phyloP scores from a whole-genome alignment of 805 yeast species.

The Saccharomyces mikatae region DNA sequence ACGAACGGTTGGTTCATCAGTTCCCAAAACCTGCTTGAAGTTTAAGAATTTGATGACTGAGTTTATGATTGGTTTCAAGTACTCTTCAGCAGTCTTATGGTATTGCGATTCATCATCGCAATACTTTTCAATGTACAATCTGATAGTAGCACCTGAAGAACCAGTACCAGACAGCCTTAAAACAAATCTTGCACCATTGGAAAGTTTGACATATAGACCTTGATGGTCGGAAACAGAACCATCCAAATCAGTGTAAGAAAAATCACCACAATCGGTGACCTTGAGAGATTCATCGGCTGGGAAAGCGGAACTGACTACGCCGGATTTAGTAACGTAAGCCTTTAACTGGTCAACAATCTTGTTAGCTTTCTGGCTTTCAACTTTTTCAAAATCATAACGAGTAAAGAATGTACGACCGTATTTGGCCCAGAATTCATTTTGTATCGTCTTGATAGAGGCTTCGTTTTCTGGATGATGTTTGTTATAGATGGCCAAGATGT shows the following conservation, averaged over 20 bases:
- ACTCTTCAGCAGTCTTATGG: conserved; percentile 53
- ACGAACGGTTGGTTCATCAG: conserved; percentile 81
- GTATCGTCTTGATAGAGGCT: conserved; percentile 72
- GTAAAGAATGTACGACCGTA: conserved; percentile 96
- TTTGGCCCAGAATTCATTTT: conserved; percentile 77
- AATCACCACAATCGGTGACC: conserved; percentile 77
- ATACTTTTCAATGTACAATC: conserved; percentile 85
- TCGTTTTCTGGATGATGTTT: conserved; percentile 46
- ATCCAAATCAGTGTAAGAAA: conserved; percentile 88
- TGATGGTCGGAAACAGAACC: conserved; percentile 84
- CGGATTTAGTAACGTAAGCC: conserved; percentile 30
- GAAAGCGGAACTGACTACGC: conserved; percentile 46
- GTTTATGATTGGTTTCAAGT: conserved; percentile 52
- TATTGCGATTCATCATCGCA: conserved; percentile 49
- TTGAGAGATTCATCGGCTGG: conserved; percentile 38
- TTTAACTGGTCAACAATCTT: conserved; percentile 52
- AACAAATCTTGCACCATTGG: conserved; percentile 77
- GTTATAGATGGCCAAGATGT: conserved; percentile 80
- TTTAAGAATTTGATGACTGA: conserved; percentile 60
- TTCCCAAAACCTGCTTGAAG: conserved; percentile 68
- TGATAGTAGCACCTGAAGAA: conserved; percentile 93
- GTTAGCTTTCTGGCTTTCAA: conserved; percentile 64
- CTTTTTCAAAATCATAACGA: conserved; percentile 91
- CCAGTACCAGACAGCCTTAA: conserved; percentile 95
- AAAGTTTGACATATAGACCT: conserved; percentile 78